Percentiles rank a stretch among this genome's conserved stretches.
These are phyloP conservation scores for Pythium coloratum DNA, from an alignment of 352 stramenopile species.

Conservation along the genomic window DNA sequence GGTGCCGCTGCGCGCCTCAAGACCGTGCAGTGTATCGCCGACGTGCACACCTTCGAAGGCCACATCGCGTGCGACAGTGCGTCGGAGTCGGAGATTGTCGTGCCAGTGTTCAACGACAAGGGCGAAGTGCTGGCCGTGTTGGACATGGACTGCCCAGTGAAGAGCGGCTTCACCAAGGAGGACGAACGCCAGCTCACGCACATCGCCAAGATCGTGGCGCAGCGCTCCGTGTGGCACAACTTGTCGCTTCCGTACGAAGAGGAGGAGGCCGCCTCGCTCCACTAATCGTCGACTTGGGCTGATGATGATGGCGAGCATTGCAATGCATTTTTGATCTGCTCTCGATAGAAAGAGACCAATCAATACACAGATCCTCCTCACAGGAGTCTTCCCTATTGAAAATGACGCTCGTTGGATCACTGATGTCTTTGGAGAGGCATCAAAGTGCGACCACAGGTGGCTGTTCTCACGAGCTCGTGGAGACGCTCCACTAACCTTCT, in stretches of 20 bases:
- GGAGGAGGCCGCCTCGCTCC: neutral
- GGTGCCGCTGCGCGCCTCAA: conserved; percentile 65
- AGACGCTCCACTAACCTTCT: neutral
- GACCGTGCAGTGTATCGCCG: conserved; percentile 64
- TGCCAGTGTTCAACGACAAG: conserved; percentile 62
- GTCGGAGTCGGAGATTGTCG: conserved; percentile 81
- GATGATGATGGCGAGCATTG: neutral
- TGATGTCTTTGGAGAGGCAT: neutral
- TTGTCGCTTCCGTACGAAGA: conserved; percentile 42
- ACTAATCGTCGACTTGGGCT: neutral
- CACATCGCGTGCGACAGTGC: conserved; percentile 84
- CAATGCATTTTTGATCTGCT: conserved; percentile 5
- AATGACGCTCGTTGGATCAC: neutral
- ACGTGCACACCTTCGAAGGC: conserved; percentile 75
- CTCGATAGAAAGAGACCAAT: conserved; percentile 1
- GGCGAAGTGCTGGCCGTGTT: conserved; percentile 75
- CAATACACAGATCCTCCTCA: neutral
- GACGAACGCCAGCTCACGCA: conserved; percentile 69
- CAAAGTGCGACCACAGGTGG: neutral
- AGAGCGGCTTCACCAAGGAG: conserved; percentile 68
- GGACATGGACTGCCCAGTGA: conserved; percentile 74
- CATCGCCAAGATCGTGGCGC: conserved; percentile 54
- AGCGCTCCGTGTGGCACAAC: conserved; percentile 70
- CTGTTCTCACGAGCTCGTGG: neutral
- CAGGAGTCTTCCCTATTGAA: neutral